A percentile compares a stretch with the other conserved stretches of the same genome.
Evolutionary conservation across 2,329 filamentous ascomycete species (phyloP).

Genomic region (Neophaeococcomyces mojaviensis): DNA sequence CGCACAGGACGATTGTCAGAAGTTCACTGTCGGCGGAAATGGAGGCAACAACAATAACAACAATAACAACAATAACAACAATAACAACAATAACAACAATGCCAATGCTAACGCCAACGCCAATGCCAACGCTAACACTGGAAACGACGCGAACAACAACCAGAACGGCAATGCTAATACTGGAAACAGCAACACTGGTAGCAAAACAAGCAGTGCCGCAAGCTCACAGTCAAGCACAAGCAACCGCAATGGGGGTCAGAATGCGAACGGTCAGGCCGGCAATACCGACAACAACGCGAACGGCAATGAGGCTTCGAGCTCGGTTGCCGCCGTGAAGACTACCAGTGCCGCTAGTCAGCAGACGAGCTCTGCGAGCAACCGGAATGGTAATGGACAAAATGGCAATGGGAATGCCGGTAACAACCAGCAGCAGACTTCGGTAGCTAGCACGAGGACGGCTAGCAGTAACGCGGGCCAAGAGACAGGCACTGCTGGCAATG

Average conservation of each 20-base stretch:
- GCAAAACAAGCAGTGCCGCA: constrained; percentile 23
- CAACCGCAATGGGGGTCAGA: not conserved
- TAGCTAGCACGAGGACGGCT: not conserved
- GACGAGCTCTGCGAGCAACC: too few species aligned
- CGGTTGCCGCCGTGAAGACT: too few species aligned
- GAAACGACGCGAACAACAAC: constrained; percentile 18
- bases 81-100: constrained; percentile 39
- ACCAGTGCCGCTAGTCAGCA: too few species aligned
- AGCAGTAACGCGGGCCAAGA: not conserved
- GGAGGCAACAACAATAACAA: constrained; percentile 39
- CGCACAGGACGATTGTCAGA: constrained; percentile 58
- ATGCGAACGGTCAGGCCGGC: not conserved
- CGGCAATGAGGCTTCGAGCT: too few species aligned
- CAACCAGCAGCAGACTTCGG: not conserved
- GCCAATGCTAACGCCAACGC: constrained; percentile 43
- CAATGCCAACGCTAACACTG: constrained; percentile 35
- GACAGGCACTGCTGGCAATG: not conserved
- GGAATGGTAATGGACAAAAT: not conserved
- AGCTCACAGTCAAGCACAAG: not conserved
- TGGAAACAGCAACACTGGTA: constrained; percentile 44
- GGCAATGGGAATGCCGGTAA: too few species aligned
- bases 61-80: constrained; percentile 37
- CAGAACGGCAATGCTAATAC: constrained; percentile 38
- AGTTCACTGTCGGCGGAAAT: constrained; percentile 50
- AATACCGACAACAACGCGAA: constrained; percentile 2